These are phyloP conservation scores for Acanthamoeba lugdunensis DNA, from an alignment of 208 protist genomes.

Conservation along the genomic window DNA sequence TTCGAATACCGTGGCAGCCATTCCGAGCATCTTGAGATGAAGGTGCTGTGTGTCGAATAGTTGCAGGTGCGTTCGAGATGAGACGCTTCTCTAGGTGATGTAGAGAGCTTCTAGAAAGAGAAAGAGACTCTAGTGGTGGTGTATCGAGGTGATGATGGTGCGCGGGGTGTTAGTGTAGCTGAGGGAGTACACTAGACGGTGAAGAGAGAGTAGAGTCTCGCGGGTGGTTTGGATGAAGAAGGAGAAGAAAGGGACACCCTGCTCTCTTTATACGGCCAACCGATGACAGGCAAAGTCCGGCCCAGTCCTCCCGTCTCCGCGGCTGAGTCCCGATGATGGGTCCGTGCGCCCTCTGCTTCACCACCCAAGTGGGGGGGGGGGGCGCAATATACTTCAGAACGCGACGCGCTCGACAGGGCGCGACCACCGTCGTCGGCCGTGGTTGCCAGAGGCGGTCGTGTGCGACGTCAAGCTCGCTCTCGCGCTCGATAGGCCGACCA, in stretches of 20 bases:
- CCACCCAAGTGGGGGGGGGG: too few relatives aligned
- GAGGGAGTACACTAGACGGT: slow-evolving; percentile 26
- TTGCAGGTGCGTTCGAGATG: slow-evolving; percentile 30
- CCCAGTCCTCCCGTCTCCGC: slow-evolving; percentile 4
- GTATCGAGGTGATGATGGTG: neutral
- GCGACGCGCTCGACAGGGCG: neutral
- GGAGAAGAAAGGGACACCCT: neutral
- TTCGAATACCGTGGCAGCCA: slow-evolving; percentile 61
- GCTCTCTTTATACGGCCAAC: slow-evolving; percentile 1
- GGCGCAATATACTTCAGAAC: neutral
- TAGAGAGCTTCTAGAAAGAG: neutral
- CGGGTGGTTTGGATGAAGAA: neutral
- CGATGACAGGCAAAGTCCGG: neutral
- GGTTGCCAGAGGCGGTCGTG: neutral
- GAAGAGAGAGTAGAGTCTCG: neutral
- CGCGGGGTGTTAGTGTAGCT: slow-evolving; percentile 5
- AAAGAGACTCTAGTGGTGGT: neutral
- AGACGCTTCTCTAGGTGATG: neutral
- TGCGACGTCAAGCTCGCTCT: neutral
- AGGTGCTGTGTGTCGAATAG: slow-evolving; percentile 8
- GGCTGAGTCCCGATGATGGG: slow-evolving; percentile 1
- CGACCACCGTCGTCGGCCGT: neutral
- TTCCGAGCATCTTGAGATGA: slow-evolving; percentile 1
- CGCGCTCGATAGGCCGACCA: neutral
- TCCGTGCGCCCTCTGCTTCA: neutral